phyloP scores from a whole-genome alignment of 2,329 filamentous ascomycete species.

The Chrysoporthe puriensis region DNA sequence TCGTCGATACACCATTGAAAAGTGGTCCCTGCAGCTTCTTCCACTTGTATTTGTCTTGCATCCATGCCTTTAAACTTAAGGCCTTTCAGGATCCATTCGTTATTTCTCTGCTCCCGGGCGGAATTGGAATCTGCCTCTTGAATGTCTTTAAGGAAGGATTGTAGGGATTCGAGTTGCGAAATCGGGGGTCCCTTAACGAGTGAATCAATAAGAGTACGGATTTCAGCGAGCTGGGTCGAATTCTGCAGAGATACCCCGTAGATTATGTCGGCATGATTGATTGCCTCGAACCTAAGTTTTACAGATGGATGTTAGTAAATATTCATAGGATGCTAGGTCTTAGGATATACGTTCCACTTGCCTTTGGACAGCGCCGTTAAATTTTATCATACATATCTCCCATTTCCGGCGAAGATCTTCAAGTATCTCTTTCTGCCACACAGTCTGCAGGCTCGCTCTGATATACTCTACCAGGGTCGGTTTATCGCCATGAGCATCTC shows the following conservation, averaged over 20 bases:
- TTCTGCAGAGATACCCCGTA: not conserved
- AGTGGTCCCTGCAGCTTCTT: not conserved
- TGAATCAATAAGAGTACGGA: not conserved
- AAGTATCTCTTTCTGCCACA: constrained; percentile 1
- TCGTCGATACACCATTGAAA: constrained; percentile 2
- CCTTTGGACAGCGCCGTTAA: not conserved
- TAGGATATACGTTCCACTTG: not conserved
- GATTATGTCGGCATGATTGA: not conserved
- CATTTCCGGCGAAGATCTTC: not conserved
- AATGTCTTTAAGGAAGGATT: constrained; percentile 10
- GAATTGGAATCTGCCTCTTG: not conserved
- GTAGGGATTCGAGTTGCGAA: not conserved
- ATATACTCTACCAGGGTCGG: not conserved
- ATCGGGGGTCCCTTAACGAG: not conserved
- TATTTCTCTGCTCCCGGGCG: constrained; percentile 2
- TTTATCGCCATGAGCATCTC: not conserved
- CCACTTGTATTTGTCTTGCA: not conserved
- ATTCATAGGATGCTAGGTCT: not conserved
- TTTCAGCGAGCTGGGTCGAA: not conserved
- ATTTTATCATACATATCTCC: not conserved
- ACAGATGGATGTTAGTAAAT: not conserved
- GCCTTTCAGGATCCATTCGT: not conserved
- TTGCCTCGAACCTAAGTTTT: not conserved
- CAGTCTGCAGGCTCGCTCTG: constrained; percentile 3
- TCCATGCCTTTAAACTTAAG: constrained; percentile 9